Evolutionary conservation across 2,329 filamentous ascomycete genomes (phyloP), one percentile per base, ranked within the genome.

Genomic region (Sclerotinia spermophila): DNA sequence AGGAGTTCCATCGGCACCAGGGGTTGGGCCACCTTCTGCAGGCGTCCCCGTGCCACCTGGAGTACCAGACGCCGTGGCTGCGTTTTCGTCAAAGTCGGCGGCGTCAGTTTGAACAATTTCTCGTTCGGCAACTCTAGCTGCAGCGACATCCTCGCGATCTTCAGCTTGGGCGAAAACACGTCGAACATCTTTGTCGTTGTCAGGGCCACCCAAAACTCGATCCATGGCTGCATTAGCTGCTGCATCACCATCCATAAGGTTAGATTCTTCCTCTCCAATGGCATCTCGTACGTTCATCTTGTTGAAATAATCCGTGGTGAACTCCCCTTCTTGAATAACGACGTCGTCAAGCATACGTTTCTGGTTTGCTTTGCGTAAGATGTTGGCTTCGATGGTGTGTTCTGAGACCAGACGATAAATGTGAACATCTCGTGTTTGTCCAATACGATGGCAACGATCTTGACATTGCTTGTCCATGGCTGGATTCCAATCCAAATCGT

Each of bases 401-500:
- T 97, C 91, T 17, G 93, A 96, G 13, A 97, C 90, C 30, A 98
- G 89, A 2, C 95, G 93, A 82, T 98, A 99, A 71, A 99, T 98
- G 80, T 98, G 95, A 44, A 99, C 96, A 79, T 99, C 96, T 42
- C 96, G 90, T 0, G 96, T 98, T 81, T 99, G 96, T 2, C 96
- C 96, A 75, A 99, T 99, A 75, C 96, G 93, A 82, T 99, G 96
- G 77, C 93, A 96, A 77, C 96, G 89, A 80, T 99, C 96, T 82
- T 99, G 96, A 78, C 96, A 99, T 81, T 99, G 96, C 81, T 97
- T 97, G 83, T 99, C 96, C 96, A 99, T 99, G 67, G 96, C 96
- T 0, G 96, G 96, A 77, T 99, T 99, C 96, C 96, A 99, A 80
- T 99, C 96, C 72, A 98, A 90, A 78, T 99, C 96, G 81, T 98